Conservation (phyloP, 495 filamentous ascomycete genomes). For the Wilcoxina mikolae region DNA sequence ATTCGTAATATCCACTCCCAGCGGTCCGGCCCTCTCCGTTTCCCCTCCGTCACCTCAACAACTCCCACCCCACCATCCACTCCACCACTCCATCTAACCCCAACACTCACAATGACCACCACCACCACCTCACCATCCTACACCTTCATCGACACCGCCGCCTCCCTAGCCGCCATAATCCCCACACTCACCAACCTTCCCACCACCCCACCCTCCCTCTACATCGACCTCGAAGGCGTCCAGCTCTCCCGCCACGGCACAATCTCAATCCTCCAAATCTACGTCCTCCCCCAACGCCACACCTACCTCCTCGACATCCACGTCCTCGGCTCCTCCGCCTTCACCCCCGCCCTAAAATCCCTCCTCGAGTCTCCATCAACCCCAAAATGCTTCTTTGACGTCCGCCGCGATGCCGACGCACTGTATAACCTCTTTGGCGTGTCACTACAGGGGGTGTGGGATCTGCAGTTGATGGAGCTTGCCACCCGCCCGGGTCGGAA, state of each 20-base stretch:
- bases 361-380: conserved; percentile 37
- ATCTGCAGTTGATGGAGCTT: conserved; percentile 45
- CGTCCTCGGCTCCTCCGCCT: conserved; percentile 33
- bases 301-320: conserved; percentile 41
- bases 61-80: too few relatives aligned
- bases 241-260: conserved; percentile 36
- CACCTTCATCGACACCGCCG: conserved; percentile 3
- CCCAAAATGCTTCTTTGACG: conserved; percentile 42
- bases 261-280: conserved; percentile 38
- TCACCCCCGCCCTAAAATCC: conserved; percentile 37
- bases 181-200: conserved; percentile 15
- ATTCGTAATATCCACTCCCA: too few relatives aligned
- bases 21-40: too few relatives aligned
- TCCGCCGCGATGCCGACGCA: conserved; percentile 44
- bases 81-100: too few relatives aligned
- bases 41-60: too few relatives aligned
- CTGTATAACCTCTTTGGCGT: conserved; percentile 35
- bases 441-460: conserved; percentile 32
- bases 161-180: background rate
- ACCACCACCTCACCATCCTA: too few relatives aligned
- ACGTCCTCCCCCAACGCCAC: conserved; percentile 24
- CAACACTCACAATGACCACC: too few relatives aligned
- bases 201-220: conserved; percentile 33
- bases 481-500: conserved; percentile 21
- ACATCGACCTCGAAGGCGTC: conserved; percentile 43